Conservation (phyloP, 2,329 filamentous ascomycete genomes). For the Endothia cerciana region DNA sequence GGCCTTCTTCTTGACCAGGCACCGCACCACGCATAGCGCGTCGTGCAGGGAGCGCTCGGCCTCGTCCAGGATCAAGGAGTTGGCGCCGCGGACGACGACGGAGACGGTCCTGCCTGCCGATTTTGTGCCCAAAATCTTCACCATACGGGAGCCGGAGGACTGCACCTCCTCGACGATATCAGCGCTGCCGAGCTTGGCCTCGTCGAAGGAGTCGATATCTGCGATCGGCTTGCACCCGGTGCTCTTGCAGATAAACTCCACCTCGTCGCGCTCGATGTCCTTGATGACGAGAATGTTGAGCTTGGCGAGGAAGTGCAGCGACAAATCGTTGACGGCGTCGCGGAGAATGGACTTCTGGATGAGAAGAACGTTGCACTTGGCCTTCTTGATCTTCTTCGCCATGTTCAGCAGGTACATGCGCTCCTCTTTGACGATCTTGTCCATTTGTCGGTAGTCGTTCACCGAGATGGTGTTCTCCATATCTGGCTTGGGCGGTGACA, state of each 20-base stretch:
- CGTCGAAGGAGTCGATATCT: slow-evolving; percentile 96
- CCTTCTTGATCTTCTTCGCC: slow-evolving; percentile 99
- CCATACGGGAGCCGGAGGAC: slow-evolving; percentile 84
- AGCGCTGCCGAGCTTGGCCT: slow-evolving; percentile 94
- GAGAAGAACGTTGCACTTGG: slow-evolving; percentile 97
- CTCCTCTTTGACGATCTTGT: slow-evolving; percentile 99
- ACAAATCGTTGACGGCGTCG: slow-evolving; percentile 96
- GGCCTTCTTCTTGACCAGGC: slow-evolving; percentile 99
- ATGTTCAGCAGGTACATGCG: slow-evolving; percentile 97
- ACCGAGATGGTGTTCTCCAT: slow-evolving; percentile 99
- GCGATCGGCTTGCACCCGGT: slow-evolving; percentile 99
- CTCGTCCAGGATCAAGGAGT: slow-evolving; percentile 92
- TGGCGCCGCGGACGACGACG: slow-evolving; percentile 92
- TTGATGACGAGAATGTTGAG: slow-evolving; percentile 95
- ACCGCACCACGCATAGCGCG: slow-evolving; percentile 95
- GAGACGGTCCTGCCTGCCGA: slow-evolving; percentile 85
- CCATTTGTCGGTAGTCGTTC: slow-evolving; percentile 99
- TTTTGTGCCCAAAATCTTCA: slow-evolving; percentile 93
- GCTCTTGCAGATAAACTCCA: slow-evolving; percentile 99
- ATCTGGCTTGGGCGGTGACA: slow-evolving; percentile 97
- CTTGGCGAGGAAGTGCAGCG: slow-evolving; percentile 95
- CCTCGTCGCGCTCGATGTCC: slow-evolving; percentile 97
- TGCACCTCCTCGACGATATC: slow-evolving; percentile 94
- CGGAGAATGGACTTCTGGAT: slow-evolving; percentile 99
- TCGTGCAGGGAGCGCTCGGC: slow-evolving; percentile 97